These are phyloP conservation scores for Phytophthora fragariae DNA, from an alignment of 352 stramenopile genomes.

Conservation along the genomic window DNA sequence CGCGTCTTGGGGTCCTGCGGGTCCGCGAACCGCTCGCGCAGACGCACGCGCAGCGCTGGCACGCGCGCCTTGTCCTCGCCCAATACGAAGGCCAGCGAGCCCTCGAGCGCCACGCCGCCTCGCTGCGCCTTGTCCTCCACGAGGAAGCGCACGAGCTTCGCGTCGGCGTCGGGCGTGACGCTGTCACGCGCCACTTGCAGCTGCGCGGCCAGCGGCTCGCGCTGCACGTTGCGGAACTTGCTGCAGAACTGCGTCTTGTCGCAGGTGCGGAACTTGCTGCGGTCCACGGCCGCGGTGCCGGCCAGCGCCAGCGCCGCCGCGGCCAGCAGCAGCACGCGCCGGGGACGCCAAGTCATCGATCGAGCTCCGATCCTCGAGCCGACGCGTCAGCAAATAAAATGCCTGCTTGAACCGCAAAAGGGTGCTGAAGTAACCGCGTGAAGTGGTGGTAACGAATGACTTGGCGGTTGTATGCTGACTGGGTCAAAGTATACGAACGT, in stretches of 20 bases:
- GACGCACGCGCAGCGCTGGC: constrained; percentile 66
- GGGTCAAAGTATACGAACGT: no score
- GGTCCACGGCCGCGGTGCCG: constrained; percentile 89
- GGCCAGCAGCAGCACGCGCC: constrained; percentile 21
- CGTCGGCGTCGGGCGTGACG: constrained; percentile 33
- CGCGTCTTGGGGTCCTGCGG: constrained; percentile 58
- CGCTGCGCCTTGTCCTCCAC: constrained; percentile 41
- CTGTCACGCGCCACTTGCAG: constrained; percentile 50
- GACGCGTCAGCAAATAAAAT: constrained; percentile 15
- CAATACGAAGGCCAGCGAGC: constrained; percentile 65
- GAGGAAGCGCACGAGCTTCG: constrained; percentile 55
- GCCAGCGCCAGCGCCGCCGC: constrained; percentile 13
- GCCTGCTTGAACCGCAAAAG: neutral
- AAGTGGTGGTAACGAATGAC: neutral
- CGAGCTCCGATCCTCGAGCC: constrained; percentile 13
- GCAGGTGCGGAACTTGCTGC: constrained; percentile 98
- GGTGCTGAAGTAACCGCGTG: neutral
- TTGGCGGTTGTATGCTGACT: no score
- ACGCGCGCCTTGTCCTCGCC: constrained; percentile 36
- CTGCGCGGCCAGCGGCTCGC: constrained; percentile 21
- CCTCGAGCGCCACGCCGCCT: constrained; percentile 42
- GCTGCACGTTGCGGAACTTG: constrained; percentile 57
- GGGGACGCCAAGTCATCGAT: constrained; percentile 20
- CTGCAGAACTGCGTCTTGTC: constrained; percentile 98
- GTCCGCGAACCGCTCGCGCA: constrained; percentile 64